Base-by-base conservation (phyloP, 179 eudicot species). In the Gypsophila paniculata region DNA sequence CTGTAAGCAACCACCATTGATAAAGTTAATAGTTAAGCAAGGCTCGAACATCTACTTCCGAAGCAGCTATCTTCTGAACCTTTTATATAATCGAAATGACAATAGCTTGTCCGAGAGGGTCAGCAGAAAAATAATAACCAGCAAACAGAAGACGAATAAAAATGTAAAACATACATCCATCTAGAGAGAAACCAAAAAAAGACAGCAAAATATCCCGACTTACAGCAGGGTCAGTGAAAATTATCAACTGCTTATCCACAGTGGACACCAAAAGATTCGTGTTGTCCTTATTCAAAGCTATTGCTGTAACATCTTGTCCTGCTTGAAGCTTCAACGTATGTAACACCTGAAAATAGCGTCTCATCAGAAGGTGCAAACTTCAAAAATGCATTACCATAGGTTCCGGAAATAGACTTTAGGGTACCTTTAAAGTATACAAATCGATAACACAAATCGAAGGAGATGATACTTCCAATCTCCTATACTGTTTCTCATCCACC, bases 191-290 rank as follows among this genome's bases (percentile, higher is more conserved):
- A 38, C 6, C 10, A 25, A 49, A 70, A 13, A 42, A 69, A 68
- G 4, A n/a, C n/a, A 4, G 36, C 68, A 38, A 34, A 26, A 15
- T 0, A 58, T 64, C 8, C 34, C 26, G 29, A 85, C 99, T 88
- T 87, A 95, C 99, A 42, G 91, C 86, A 63, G 99, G 99, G 81
- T 95, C 98, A 12, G 97, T 90, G 84, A 88, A 95, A 77, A 95
- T 76, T 69, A 87, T 87, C 86, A 95, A 78, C 77, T 92, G 89
- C 72, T 83, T 92, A 82, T 95, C 81, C 66, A 80, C 84, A 52
- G 99, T 95, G 38, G 99, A 92, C 65, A 95, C 93, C 83, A 95
- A 73, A 73, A 95, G 95, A 84, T 92, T 92, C 36, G 99, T 90
- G 81, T 87, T 84, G 68, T 95, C 99, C 68, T 87, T 83, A 76